A percentile compares a stretch with the other conserved stretches of the same genome.
These are phyloP conservation scores for Agapanthus africanus DNA, from an alignment of 106 monocot genomes.

Conservation along the genomic window DNA sequence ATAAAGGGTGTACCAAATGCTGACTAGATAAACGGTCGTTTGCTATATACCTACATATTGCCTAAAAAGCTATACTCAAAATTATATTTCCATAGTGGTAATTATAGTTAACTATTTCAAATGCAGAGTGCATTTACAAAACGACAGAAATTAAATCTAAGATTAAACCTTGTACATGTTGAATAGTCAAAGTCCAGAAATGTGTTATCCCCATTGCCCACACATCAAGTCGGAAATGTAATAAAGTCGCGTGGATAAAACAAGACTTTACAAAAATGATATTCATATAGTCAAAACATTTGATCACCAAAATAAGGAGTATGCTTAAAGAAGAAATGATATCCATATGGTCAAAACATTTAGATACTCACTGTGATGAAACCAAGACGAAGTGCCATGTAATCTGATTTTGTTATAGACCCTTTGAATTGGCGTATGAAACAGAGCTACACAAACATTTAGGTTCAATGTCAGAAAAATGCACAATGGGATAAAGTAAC, in stretches of 20 bases:
- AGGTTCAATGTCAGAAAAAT: not conserved
- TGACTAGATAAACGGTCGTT: too few relatives aligned
- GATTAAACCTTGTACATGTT: too few relatives aligned
- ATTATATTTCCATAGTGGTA: too few relatives aligned
- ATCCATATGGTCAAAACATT: not conserved
- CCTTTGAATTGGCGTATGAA: constrained; percentile 84
- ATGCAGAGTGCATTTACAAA: too few relatives aligned
- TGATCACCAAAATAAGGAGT: not conserved
- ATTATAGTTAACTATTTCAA: too few relatives aligned
- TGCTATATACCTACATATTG: too few relatives aligned
- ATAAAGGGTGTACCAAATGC: too few relatives aligned
- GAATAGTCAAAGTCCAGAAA: too few relatives aligned
- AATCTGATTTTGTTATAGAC: constrained; percentile 71
- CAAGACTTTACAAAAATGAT: not conserved
- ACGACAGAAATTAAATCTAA: too few relatives aligned
- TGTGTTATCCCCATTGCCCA: not conserved
- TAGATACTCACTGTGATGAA: constrained; percentile 62
- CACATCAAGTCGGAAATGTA: not conserved
- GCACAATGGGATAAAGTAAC: too few relatives aligned
- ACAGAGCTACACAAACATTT: constrained; percentile 46
- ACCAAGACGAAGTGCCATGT: constrained; percentile 68
- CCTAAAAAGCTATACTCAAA: too few relatives aligned
- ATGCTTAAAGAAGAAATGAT: not conserved
- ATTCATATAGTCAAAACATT: not conserved
- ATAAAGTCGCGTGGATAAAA: not conserved